Percentiles rank a stretch among this genome's conserved stretches.
Evolutionary conservation across 2,329 filamentous ascomycete genomes (phyloP).

Genomic region (Pseudogymnoascus sp.): DNA sequence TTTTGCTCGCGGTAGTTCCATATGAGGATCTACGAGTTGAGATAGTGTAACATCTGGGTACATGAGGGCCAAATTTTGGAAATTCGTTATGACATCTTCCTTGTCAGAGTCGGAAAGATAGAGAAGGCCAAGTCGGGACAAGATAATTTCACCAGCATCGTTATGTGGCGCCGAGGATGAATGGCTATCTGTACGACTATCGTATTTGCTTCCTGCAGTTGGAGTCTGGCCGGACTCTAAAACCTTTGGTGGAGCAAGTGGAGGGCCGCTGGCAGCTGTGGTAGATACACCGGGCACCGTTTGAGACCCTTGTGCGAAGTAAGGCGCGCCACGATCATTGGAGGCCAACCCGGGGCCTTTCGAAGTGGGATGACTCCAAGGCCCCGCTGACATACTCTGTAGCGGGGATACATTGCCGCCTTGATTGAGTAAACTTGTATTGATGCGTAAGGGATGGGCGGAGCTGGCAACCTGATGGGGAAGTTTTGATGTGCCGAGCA

Average conservation of each 20-base stretch:
- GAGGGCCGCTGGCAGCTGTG: not conserved
- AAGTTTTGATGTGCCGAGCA: not conserved
- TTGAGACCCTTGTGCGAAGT: not conserved
- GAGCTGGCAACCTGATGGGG: not conserved
- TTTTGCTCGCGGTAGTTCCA: not conserved
- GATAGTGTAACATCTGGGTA: constrained; percentile 1
- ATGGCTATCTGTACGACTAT: not conserved
- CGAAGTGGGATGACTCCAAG: not conserved
- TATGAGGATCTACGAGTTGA: not conserved
- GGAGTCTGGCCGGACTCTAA: not conserved
- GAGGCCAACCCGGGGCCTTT: not conserved
- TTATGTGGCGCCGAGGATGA: not conserved
- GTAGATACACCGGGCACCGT: not conserved
- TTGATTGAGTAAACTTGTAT: not conserved
- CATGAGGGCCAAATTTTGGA: not conserved
- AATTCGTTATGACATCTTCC: not conserved
- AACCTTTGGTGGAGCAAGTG: not conserved
- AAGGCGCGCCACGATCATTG: not conserved
- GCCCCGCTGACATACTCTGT: not conserved
- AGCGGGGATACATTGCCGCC: not conserved
- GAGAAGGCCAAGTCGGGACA: not conserved
- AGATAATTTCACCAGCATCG: not conserved
- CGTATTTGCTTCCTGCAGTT: not conserved
- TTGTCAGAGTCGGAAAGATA: not conserved
- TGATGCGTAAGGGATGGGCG: not conserved